phyloP scores from a whole-genome alignment of 2,329 filamentous ascomycete species.

The Aspergillus latus region DNA sequence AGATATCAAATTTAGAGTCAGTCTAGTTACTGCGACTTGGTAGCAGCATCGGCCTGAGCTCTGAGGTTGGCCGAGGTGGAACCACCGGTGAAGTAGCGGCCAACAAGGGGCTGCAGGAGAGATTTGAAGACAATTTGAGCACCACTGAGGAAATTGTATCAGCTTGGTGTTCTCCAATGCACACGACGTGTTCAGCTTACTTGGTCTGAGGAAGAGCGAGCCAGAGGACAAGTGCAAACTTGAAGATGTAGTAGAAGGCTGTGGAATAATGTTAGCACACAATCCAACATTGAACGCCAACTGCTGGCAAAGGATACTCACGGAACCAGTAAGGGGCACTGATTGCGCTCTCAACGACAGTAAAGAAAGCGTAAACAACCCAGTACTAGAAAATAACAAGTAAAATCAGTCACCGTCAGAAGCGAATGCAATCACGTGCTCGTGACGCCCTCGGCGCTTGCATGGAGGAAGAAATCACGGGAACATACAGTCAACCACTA shows the following conservation, averaged over 20 bases:
- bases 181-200: constrained; percentile 56
- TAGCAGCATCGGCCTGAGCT: constrained; percentile 75
- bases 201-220: constrained; percentile 91
- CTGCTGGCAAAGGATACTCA: constrained; percentile 32
- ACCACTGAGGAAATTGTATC: constrained; percentile 59
- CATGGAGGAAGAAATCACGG: constrained; percentile 19
- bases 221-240: constrained; percentile 97
- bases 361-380: constrained; percentile 66
- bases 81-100: constrained; percentile 80
- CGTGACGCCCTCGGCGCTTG: constrained; percentile 5
- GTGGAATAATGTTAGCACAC: constrained; percentile 1
- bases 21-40: constrained; percentile 54
- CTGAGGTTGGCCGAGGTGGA: constrained; percentile 85
- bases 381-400: constrained; percentile 55
- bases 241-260: constrained; percentile 99
- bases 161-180: background rate
- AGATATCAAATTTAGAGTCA: constrained; percentile 13
- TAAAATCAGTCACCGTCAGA: constrained; percentile 18
- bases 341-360: constrained; percentile 65
- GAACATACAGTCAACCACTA: constrained; percentile 61
- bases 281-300: background rate
- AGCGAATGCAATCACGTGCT: constrained; percentile 27
- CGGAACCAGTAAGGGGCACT: constrained; percentile 70
- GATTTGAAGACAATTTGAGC: constrained; percentile 97
- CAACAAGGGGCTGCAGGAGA: constrained; percentile 85